A percentile compares a stretch with the other conserved stretches of the same genome.
These are phyloP conservation scores for Echinochloa phyllopogon DNA, from an alignment of 176 grass and related monocot genomes.

Conservation along the genomic window DNA sequence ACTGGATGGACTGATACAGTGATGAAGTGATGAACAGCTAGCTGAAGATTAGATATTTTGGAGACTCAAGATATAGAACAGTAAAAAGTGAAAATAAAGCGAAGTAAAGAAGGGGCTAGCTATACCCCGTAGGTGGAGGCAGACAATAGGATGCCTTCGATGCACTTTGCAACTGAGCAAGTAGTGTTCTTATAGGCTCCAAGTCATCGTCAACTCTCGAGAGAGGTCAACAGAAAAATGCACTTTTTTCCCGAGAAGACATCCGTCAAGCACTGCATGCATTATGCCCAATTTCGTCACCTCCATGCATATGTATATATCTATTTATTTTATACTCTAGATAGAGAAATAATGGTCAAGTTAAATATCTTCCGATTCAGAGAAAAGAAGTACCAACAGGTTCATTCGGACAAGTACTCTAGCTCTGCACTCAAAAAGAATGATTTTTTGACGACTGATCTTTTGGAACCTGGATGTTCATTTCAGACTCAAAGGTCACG, in stretches of 20 bases:
- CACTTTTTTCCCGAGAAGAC: not conserved
- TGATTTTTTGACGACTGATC: too few relatives aligned
- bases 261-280: not conserved
- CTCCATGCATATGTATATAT: too few relatives aligned
- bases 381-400: too few relatives aligned
- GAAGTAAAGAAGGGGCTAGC: not conserved
- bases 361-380: not conserved
- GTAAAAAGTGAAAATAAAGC: constrained; percentile 36
- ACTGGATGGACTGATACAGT: not conserved
- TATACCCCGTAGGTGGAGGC: not conserved
- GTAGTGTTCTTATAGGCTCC: not conserved
- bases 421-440: too few relatives aligned
- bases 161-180: not conserved
- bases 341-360: not conserved
- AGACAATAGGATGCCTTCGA: not conserved
- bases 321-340: not conserved
- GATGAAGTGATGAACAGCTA: too few relatives aligned
- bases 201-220: not conserved
- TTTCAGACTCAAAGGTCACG: too few relatives aligned
- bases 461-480: too few relatives aligned
- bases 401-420: not conserved
- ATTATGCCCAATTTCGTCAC: too few relatives aligned
- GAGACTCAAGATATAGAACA: not conserved
- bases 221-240: not conserved
- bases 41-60: not conserved